A percentile compares a stretch with the other conserved stretches of the same genome.
Evolutionary conservation across 257 asterid species (phyloP).

Genomic region (Handroanthus guayacan): DNA sequence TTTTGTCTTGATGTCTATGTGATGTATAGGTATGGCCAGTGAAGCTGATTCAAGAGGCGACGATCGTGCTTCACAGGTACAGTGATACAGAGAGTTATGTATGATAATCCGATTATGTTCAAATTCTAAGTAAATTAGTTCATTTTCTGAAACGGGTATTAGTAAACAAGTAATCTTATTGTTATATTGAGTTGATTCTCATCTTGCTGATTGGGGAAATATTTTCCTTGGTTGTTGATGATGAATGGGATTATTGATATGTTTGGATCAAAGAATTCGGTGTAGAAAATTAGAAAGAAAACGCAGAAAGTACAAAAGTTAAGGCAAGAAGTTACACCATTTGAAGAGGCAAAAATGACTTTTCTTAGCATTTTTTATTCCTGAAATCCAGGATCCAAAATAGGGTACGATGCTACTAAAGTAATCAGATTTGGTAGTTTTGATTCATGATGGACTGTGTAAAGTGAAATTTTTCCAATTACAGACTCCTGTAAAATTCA

Average conservation of each 20-base stretch:
- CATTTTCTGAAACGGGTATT: neutral
- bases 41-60: constrained; percentile 44
- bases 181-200: constrained; percentile 14
- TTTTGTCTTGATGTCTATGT: constrained; percentile 15
- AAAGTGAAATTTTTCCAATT: neutral
- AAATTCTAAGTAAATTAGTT: neutral
- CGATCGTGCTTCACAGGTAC: constrained; percentile 48
- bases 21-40: constrained; percentile 45
- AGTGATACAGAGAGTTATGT: constrained; percentile 12
- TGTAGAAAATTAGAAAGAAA: no score
- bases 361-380: no score
- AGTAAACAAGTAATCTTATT: constrained; percentile 10
- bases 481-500: neutral
- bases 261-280: no score
- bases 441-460: neutral
- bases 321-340: no score
- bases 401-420: neutral
- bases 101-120: constrained; percentile 2
- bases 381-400: no score
- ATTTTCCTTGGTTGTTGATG: neutral
- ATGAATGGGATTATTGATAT: neutral
- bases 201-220: neutral
- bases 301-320: no score
- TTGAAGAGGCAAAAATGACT: no score
- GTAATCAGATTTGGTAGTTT: neutral